Evolutionary conservation across 139 green algal genomes (phyloP).

Genomic region (Coelastrella sp.): DNA sequence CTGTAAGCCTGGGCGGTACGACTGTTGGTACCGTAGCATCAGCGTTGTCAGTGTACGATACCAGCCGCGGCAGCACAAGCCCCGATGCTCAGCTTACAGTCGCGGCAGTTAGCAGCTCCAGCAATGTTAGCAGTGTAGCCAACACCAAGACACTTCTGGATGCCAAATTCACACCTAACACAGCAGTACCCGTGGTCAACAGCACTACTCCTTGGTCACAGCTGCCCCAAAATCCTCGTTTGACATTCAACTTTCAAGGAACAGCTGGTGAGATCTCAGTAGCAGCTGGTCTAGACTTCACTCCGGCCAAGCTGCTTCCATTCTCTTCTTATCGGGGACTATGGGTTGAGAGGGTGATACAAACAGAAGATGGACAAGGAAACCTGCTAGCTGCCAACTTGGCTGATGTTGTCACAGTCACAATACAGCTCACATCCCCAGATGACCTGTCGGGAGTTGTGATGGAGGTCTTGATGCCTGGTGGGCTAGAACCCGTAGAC

Average conservation of each 20-base stretch:
- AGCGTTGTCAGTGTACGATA: conserved; percentile 42
- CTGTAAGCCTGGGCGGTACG: background rate
- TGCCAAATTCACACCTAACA: conserved; percentile 16
- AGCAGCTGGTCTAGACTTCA: conserved; percentile 64
- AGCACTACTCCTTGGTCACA: background rate
- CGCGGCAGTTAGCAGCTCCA: background rate
- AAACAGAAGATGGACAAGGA: conserved; percentile 39
- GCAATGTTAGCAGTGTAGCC: background rate
- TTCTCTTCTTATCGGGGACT: conserved; percentile 77
- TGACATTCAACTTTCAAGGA: conserved; percentile 18
- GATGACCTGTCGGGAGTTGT: conserved; percentile 65
- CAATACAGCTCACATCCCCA: conserved; percentile 69
- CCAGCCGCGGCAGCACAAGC: background rate
- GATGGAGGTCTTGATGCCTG: conserved; percentile 66
- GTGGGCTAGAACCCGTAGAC: conserved; percentile 75
- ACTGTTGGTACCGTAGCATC: conserved; percentile 2
- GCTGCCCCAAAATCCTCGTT: background rate
- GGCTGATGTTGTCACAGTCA: conserved; percentile 59
- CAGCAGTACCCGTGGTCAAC: background rate
- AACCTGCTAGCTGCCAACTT: conserved; percentile 54
- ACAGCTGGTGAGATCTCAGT: conserved; percentile 57
- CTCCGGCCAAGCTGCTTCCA: conserved; percentile 56
- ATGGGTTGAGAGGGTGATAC: conserved; percentile 63
- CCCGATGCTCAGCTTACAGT: conserved; percentile 30
- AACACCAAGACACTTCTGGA: background rate